A percentile compares a stretch with the other conserved stretches of the same genome.
Conservation (phyloP, 2,329 filamentous ascomycete species). For the Clonostachys rhizophaga region DNA sequence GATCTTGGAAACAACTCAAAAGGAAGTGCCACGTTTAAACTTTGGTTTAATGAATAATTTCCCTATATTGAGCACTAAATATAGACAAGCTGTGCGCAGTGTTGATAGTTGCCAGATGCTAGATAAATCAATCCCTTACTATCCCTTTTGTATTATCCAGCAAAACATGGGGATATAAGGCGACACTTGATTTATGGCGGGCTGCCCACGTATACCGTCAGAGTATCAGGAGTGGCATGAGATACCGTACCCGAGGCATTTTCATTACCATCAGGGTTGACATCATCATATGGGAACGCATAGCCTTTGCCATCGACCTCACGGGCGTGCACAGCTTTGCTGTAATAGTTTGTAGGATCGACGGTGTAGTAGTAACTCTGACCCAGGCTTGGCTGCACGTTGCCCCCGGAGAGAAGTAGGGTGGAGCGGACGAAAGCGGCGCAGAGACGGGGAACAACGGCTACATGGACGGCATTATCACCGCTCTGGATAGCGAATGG, state of each 20-base stretch:
- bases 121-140: too few relatives aligned
- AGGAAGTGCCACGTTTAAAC: too few relatives aligned
- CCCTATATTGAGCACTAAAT: too few relatives aligned
- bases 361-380: constrained; percentile 50
- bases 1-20: too few relatives aligned
- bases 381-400: constrained; percentile 44
- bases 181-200: not conserved
- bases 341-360: constrained; percentile 60
- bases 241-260: constrained; percentile 37
- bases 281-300: constrained; percentile 70
- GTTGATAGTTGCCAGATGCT: too few relatives aligned
- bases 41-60: too few relatives aligned
- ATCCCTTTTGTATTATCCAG: too few relatives aligned
- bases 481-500: constrained; percentile 44
- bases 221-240: constrained; percentile 10
- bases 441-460: constrained; percentile 66
- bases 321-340: constrained; percentile 57
- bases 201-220: constrained; percentile 20
- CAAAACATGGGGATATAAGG: too few relatives aligned
- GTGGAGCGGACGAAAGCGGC: constrained; percentile 75
- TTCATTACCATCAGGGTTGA: constrained; percentile 46
- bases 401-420: constrained; percentile 37
- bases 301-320: constrained; percentile 59
- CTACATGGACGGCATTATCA: constrained; percentile 43
- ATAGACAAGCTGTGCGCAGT: too few relatives aligned